phyloP scores from a whole-genome alignment of 2,329 filamentous ascomycete genomes.

The Cercospora janseana region DNA sequence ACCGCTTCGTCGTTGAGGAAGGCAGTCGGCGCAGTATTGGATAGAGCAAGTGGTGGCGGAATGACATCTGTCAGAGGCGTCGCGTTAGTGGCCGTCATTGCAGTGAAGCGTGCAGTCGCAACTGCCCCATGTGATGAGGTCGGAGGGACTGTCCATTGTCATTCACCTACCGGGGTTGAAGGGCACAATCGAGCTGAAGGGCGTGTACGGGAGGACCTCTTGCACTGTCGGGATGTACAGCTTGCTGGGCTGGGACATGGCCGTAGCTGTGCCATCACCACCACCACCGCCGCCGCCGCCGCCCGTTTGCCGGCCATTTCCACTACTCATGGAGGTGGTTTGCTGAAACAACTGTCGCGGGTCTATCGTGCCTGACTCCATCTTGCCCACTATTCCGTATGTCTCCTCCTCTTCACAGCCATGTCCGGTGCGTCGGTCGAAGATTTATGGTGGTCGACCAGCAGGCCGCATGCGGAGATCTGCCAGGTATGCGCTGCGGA shows the following conservation, averaged over 20 bases:
- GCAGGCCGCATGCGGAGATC: constrained; percentile 15
- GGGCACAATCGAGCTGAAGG: constrained; percentile 75
- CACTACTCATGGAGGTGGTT: background rate
- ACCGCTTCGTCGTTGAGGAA: constrained; percentile 31
- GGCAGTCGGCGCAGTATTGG: constrained; percentile 40
- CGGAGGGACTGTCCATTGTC: constrained; percentile 12
- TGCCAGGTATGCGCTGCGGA: constrained; percentile 10
- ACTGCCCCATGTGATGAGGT: background rate
- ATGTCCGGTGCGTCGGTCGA: constrained; percentile 6
- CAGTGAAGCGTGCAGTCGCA: constrained; percentile 6
- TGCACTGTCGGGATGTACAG: constrained; percentile 54
- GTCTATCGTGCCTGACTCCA: constrained; percentile 20
- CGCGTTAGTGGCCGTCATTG: constrained; percentile 13
- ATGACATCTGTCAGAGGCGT: constrained; percentile 42
- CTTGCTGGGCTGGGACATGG: constrained; percentile 14
- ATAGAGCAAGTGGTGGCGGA: constrained; percentile 45
- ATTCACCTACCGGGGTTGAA: constrained; percentile 66
- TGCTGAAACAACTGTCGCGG: constrained; percentile 13
- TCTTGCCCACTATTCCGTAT: constrained; percentile 6
- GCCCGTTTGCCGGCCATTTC: constrained; percentile 19
- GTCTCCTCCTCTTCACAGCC: constrained; percentile 1
- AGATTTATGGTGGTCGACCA: background rate
- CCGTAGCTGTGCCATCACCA: too few species aligned
- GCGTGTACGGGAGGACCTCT: constrained; percentile 78
- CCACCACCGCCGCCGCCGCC: constrained; percentile 23